Evolutionary conservation across 2,329 filamentous ascomycete species (phyloP), one percentile per base, ranked within the genome.

Genomic region (Westerdykella ornata): DNA sequence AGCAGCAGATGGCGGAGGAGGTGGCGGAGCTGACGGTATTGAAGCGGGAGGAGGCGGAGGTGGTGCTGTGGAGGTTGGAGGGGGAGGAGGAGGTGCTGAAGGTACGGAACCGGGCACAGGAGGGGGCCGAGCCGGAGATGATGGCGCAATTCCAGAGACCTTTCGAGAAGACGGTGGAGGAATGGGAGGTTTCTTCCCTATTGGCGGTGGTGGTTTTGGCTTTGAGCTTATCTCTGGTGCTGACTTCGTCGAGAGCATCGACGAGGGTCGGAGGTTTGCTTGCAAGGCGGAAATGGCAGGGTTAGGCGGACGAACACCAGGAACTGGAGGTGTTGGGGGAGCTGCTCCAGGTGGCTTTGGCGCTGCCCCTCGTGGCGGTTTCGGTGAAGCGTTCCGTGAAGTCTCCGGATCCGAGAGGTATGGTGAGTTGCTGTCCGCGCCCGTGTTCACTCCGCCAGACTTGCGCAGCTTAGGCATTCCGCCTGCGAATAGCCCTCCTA

Each of bases 401-500:
- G 76, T 74, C 58, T 88, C 88, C n/a, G 85, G 80, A 60, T 95
- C 89, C 44, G 87, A 89, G 39, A 84, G 69, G 60, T 90, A 90
- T 45, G 86, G 81, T 22, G 87, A 79, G 49, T 81, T 81, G 47
- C 72, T 73, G 51, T 76, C 80, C 51, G 84, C 84, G 30, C 68
- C 69, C 32, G 72, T 72, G 39, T 72, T 69, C 22, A 74, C 65
- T 36, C 86, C 89, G 42, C 88, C 85, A 3, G 82, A 77, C 71
- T 94, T 96, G 65, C 86, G 85, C 58, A 98, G 65, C 70, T 96
- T 97, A 2, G 92, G 92, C 79, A 97, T 97, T 29, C 90, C 92
- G 28, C 88, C 89, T 1, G 86, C 88, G 60, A 98, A 95, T 18
- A 98, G 67, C 1, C 92, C 92, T 20, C 74, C 90, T 9, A 97